Base-by-base conservation (phyloP, 768 basidiomycete species). In the Phaeotremella skinneri region DNA sequence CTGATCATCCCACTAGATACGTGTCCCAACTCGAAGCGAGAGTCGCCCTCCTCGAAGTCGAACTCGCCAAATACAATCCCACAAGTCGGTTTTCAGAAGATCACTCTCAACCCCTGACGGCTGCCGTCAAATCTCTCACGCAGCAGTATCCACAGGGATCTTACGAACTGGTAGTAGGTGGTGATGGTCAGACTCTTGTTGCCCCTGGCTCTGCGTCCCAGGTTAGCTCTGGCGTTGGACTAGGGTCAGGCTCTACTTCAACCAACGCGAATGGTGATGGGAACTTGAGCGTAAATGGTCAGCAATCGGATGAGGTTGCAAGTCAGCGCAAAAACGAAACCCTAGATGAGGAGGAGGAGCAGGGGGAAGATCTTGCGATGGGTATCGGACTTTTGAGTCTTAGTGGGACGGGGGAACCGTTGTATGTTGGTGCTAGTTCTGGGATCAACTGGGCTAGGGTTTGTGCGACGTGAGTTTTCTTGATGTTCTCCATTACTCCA, bases 371-470 rank as follows among this genome's bases (percentile, higher is more conserved):
- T 60, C 42, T 69, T 17, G 65, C 64, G 4, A 48, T 60, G 37
- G 68, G 68, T 14, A 58, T 69, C 37, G 65, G 68, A 13, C 49
- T 61, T 47, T 49, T 69, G 23, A 69, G 64, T 51, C 48, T 69
- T 17, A 53, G 57, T 48, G 68, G 68, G 1, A 52, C 55, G 7
- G 68, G 58, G 23, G 68, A 69, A 45, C 68, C 68, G 20, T 57
- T 69, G 9, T 69, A 66, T 56, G 62, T 69, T 3, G 68, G 68
- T 20, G 64, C 62, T 17, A 69, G 68, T 48, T 69, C 68, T 17
- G 68, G 68, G 3, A 56, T 69, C 53, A 69, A 66, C 43, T 69
- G 68, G 68, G 68, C 68, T 13, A 64, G 68, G 52, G 65, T 69
- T 4, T 69, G 68, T 51, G 62, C 68, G 3, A 66, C 68, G 68